phyloP scores from a whole-genome alignment of 129 eudicot genomes.

The Chrysanthemum seticuspe region DNA sequence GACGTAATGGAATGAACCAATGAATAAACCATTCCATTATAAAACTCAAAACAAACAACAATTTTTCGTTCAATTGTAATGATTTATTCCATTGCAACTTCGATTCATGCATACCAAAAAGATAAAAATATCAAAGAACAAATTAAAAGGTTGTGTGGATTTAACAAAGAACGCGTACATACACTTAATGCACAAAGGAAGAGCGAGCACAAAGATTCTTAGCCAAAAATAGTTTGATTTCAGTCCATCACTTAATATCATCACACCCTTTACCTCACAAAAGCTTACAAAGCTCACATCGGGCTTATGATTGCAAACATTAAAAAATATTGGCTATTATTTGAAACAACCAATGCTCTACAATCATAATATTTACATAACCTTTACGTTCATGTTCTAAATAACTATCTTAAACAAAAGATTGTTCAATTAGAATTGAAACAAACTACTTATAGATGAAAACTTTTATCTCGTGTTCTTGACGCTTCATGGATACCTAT shows the following conservation, averaged over 20 bases:
- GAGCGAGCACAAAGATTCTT: neutral
- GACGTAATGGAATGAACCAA: no score
- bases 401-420: slow-evolving; percentile 10
- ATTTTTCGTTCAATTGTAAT: no score
- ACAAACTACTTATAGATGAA: slow-evolving; percentile 20
- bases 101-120: no score
- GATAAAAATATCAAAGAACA: no score
- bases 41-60: no score
- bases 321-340: neutral
- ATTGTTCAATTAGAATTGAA: slow-evolving; percentile 14
- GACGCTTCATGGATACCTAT: neutral
- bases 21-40: no score
- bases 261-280: slow-evolving; percentile 13
- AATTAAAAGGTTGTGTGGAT: no score
- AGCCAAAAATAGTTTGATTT: neutral
- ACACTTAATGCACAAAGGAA: neutral
- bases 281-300: slow-evolving; percentile 28
- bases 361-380: slow-evolving; percentile 23
- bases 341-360: no score
- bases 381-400: slow-evolving; percentile 24
- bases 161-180: no score
- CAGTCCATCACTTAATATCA: neutral
- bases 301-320: slow-evolving; percentile 22
- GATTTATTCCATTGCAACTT: no score
- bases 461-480: neutral